Conservation (phyloP, 257 asterid genomes). For the Petrea volubilis region DNA sequence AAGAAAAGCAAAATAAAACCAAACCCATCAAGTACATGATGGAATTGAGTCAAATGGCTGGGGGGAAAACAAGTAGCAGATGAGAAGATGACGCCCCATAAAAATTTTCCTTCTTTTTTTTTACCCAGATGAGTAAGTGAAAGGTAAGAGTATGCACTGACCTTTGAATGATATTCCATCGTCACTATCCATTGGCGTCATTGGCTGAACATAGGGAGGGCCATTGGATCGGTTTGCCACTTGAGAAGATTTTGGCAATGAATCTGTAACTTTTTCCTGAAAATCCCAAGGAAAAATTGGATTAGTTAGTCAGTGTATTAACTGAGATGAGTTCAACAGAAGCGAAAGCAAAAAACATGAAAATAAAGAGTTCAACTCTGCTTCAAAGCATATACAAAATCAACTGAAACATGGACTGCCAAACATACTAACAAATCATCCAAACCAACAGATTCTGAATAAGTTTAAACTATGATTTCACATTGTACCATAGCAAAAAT, state of each 20-base stretch:
- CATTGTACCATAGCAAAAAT: background rate
- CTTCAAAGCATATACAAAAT: background rate
- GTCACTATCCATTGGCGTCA: constrained; percentile 69
- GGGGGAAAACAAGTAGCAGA: background rate
- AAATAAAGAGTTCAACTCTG: background rate
- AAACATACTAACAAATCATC: background rate
- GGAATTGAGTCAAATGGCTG: background rate
- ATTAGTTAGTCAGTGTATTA: constrained; percentile 18
- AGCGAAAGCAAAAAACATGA: background rate
- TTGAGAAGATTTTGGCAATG: constrained; percentile 67
- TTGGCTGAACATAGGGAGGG: constrained; percentile 70
- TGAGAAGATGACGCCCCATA: background rate
- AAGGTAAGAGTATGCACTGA: constrained; percentile 32
- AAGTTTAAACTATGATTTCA: background rate
- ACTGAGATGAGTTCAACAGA: background rate
- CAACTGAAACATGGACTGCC: background rate
- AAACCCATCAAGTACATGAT: background rate
- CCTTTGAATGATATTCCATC: constrained; percentile 88
- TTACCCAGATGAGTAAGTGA: background rate
- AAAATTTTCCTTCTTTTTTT: background rate
- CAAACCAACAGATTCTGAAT: background rate
- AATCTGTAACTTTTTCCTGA: constrained; percentile 78
- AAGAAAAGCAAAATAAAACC: background rate
- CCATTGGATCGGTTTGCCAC: constrained; percentile 64
- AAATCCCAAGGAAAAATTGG: constrained; percentile 16